Percentiles rank a stretch among this genome's conserved stretches.
These are phyloP conservation scores for Hibiscus syriacus DNA, from an alignment of 345 rosid species.

Conservation along the genomic window DNA sequence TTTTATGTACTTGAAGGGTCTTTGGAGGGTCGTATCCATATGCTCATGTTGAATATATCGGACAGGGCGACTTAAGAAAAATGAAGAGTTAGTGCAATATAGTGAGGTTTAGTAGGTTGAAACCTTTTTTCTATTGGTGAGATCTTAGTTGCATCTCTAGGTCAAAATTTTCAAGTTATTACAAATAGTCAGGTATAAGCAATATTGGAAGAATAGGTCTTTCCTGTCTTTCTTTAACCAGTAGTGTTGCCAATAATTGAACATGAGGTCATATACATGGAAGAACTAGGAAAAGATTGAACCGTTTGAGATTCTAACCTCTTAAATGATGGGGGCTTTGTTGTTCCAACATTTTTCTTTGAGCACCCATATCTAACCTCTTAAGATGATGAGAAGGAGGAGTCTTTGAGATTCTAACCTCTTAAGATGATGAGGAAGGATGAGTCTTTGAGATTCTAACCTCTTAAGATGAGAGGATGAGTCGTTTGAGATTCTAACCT, in stretches of 20 bases:
- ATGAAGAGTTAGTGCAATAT: background rate
- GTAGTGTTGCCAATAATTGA: background rate
- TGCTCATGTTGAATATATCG: background rate
- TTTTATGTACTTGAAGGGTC: background rate
- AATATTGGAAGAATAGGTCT: background rate
- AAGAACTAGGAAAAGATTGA: background rate
- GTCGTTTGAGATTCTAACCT: background rate
- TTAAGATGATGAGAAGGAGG: too few relatives aligned
- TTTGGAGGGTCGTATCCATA: background rate
- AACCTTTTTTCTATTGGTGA: background rate
- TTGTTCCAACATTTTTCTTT: background rate
- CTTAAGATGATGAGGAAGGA: background rate
- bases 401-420: background rate
- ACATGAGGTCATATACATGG: background rate
- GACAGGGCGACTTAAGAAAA: background rate
- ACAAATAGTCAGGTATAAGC: background rate
- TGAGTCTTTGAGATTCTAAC: background rate
- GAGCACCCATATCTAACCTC: background rate
- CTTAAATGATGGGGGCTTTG: background rate
- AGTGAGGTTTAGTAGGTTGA: background rate
- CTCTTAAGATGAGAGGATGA: background rate
- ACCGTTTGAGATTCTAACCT: background rate
- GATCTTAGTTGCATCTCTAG: background rate
- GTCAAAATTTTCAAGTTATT: background rate
- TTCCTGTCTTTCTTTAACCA: background rate